phyloP scores from a whole-genome alignment of 75 land plant species.

The Isoetes taiwanensis region DNA sequence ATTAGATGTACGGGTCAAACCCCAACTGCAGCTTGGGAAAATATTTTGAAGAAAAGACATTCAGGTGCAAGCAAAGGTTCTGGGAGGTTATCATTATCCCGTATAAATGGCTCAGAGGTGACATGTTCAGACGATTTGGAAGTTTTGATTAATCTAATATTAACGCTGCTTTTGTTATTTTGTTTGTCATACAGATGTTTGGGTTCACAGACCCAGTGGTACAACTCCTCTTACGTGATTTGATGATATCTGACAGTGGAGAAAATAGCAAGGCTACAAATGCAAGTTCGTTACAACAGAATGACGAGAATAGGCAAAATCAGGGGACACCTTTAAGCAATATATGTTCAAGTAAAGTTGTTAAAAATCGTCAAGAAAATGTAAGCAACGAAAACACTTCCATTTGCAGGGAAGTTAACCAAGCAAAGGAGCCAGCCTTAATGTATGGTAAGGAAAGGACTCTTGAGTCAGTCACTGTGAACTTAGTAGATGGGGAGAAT shows the following conservation, averaged over 20 bases:
- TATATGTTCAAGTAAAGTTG: neutral
- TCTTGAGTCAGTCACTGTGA: too few species aligned
- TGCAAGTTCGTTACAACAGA: neutral
- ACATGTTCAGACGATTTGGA: slow-evolving; percentile 3
- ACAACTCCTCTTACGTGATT: slow-evolving; percentile 53
- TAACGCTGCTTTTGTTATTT: too few species aligned
- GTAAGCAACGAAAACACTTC: neutral
- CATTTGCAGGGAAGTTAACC: neutral
- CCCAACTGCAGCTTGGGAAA: slow-evolving; percentile 62
- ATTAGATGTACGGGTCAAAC: slow-evolving; percentile 41
- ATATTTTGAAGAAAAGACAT: slow-evolving; percentile 32
- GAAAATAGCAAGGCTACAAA: neutral
- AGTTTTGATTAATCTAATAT: too few species aligned
- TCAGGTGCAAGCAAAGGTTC: slow-evolving; percentile 24
- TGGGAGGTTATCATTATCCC: slow-evolving; percentile 33
- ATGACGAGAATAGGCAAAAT: neutral
- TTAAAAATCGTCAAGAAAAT: neutral
- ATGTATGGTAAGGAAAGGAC: too few species aligned
- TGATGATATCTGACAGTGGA: slow-evolving; percentile 38
- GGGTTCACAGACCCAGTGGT: slow-evolving; percentile 60
- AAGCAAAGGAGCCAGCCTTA: neutral
- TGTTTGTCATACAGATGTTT: slow-evolving; percentile 63
- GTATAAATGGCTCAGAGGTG: slow-evolving; percentile 65
- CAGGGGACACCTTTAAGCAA: neutral
- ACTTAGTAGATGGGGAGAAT: too few species aligned